Percentiles rank a stretch among this genome's conserved stretches.
phyloP scores from a whole-genome alignment of 2,329 filamentous ascomycete species.

The Mycocentrospora acerina region DNA sequence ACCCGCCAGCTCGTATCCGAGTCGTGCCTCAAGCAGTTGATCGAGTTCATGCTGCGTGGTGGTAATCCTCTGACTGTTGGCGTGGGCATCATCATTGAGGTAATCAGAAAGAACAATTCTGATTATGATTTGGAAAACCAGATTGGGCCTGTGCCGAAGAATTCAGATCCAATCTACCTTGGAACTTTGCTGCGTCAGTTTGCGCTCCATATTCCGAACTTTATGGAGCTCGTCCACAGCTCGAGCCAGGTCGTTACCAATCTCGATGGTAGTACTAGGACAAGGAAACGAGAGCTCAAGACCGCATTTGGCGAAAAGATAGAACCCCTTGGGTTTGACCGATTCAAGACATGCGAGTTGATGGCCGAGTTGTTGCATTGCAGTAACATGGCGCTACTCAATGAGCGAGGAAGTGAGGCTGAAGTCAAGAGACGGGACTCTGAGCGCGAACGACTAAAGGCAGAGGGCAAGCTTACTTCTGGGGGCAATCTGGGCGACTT shows the following conservation, averaged over 20 bases:
- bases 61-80: conserved; percentile 95
- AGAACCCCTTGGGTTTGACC: conserved; percentile 92
- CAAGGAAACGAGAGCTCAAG: conserved; percentile 72
- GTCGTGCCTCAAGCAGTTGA: conserved; percentile 78
- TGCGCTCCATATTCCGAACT: conserved; percentile 86
- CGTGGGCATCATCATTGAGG: conserved; percentile 96
- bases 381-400: conserved; percentile 96
- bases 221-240: conserved; percentile 87
- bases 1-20: conserved; percentile 92
- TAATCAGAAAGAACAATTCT: conserved; percentile 98
- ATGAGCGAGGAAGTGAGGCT: conserved; percentile 86
- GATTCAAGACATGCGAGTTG: conserved; percentile 97
- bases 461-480: conserved; percentile 71
- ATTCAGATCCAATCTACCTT: conserved; percentile 94
- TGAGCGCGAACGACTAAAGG: conserved; percentile 77
- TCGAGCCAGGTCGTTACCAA: conserved; percentile 61
- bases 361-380: conserved; percentile 98
- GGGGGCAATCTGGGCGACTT: conserved; percentile 59
- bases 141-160: conserved; percentile 73
- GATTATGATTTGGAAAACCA: conserved; percentile 95
- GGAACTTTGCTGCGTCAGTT: conserved; percentile 88
- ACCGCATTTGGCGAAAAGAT: conserved; percentile 90
- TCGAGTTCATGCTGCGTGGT: conserved; percentile 86
- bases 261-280: conserved; percentile 59
- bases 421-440: conserved; percentile 77